Conservation (phyloP, 2,329 filamentous ascomycete species). For the Fusarium mexicanum region DNA sequence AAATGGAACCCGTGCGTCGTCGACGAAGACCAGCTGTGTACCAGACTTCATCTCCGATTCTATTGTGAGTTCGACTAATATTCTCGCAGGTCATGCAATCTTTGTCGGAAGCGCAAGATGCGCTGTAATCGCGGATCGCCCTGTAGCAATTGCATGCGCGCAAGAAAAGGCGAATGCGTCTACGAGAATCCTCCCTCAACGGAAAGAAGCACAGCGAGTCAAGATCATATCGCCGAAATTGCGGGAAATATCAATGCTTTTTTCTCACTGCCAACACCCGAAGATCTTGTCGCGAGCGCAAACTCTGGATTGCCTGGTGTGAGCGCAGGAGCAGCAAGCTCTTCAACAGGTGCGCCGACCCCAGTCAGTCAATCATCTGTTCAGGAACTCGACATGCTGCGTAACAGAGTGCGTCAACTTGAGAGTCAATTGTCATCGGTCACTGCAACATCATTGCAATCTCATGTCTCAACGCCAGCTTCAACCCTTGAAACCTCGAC, state of each 20-base stretch:
- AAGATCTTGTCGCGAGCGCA: neutral
- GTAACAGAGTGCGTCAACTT: conserved; percentile 11
- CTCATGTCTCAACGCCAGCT: neutral
- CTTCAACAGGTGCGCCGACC: neutral
- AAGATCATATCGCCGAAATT: neutral
- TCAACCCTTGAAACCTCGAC: conserved; percentile 45
- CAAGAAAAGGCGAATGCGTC: conserved; percentile 48
- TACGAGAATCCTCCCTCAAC: conserved; percentile 42
- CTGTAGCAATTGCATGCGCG: conserved; percentile 54
- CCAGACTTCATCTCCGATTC: accelerated
- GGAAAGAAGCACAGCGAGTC: neutral
- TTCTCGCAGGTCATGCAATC: conserved; percentile 49
- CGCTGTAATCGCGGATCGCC: conserved; percentile 54
- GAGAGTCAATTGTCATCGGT: conserved; percentile 22
- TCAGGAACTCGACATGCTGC: conserved; percentile 32
- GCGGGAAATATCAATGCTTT: neutral
- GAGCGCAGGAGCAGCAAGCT: neutral
- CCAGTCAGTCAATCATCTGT: neutral
- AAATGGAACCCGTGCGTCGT: conserved; percentile 35
- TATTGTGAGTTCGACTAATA: neutral
- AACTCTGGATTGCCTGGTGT: neutral
- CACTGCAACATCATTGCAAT: neutral
- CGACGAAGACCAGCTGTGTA: conserved; percentile 46
- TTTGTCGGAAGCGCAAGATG: conserved; percentile 56
- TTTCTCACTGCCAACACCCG: neutral